Percentiles rank a stretch among this genome's conserved stretches.
phyloP scores from a whole-genome alignment of 2,329 filamentous ascomycete species.

The Pezizomycotina sp. region DNA sequence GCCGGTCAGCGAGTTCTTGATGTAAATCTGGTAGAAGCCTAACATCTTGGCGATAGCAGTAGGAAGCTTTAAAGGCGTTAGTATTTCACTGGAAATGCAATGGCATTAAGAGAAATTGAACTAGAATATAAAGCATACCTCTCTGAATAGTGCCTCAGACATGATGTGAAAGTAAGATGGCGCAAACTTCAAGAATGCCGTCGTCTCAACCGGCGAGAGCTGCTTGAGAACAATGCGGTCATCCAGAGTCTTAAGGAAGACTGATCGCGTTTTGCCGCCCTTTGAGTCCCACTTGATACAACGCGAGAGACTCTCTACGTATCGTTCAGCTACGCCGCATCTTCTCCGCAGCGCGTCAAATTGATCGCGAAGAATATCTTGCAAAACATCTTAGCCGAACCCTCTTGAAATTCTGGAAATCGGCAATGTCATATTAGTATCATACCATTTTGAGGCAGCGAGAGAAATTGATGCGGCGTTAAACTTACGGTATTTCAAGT shows the following conservation, averaged over 20 bases:
- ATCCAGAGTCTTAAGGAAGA: slow-evolving; percentile 92
- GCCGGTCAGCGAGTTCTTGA: slow-evolving; percentile 83
- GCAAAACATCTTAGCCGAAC: slow-evolving; percentile 86
- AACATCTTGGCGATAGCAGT: slow-evolving; percentile 99
- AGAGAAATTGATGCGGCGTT: neutral
- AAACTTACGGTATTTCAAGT: slow-evolving; percentile 59
- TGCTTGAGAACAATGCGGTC: slow-evolving; percentile 88
- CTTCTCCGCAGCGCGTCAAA: slow-evolving; percentile 89
- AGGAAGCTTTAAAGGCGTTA: slow-evolving; percentile 38
- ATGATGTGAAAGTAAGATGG: slow-evolving; percentile 96
- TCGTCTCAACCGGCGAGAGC: slow-evolving; percentile 75
- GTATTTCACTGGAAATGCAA: neutral
- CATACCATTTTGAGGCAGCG: neutral
- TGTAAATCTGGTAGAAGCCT: slow-evolving; percentile 91
- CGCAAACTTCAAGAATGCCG: slow-evolving; percentile 85
- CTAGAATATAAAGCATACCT: slow-evolving; percentile 31
- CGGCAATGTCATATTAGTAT: slow-evolving; percentile 1
- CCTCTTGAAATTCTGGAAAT: slow-evolving; percentile 58
- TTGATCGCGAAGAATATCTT: slow-evolving; percentile 98
- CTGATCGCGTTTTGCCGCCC: slow-evolving; percentile 91
- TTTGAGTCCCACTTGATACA: slow-evolving; percentile 98
- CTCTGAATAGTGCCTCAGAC: slow-evolving; percentile 88
- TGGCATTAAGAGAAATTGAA: too few relatives aligned
- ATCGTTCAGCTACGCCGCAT: slow-evolving; percentile 81
- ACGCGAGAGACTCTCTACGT: slow-evolving; percentile 83